Conservation (phyloP, 1,139 yeast genomes). For the Debaryomyces coudertii region DNA sequence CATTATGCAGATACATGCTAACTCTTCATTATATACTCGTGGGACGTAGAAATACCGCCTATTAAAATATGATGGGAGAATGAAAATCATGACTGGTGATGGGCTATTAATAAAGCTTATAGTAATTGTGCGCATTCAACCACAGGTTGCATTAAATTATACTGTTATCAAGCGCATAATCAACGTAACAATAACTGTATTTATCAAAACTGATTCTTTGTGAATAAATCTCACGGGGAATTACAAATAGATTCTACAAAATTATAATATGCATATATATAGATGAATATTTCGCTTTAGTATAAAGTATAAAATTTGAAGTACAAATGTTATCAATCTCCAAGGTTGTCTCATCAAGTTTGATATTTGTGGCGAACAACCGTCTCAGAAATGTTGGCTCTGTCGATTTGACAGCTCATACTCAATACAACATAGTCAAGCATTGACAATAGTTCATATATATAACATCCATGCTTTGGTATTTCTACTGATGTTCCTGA, state of each 20-base stretch:
- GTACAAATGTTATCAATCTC: slow-evolving; percentile 33
- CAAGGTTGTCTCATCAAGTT: slow-evolving; percentile 29
- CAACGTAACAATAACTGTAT: not conserved
- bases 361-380: slow-evolving; percentile 29
- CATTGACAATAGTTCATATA: slow-evolving; percentile 42
- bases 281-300: not conserved
- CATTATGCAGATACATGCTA: no score
- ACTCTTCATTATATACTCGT: no score
- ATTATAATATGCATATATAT: not conserved
- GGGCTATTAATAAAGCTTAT: not conserved
- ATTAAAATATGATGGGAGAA: no score
- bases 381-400: slow-evolving; percentile 31
- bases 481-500: slow-evolving; percentile 37
- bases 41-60: no score
- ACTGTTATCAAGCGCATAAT: not conserved
- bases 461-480: slow-evolving; percentile 39
- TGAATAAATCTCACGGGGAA: not conserved
- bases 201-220: not conserved
- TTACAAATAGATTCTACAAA: not conserved
- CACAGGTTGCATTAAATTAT: not conserved
- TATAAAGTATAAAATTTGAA: not conserved
- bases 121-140: not conserved
- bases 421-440: slow-evolving; percentile 35
- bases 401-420: slow-evolving; percentile 33
- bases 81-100: not conserved